These are phyloP conservation scores for Triticum turgidum DNA, from an alignment of 176 grass and related monocot species.

Conservation along the genomic window DNA sequence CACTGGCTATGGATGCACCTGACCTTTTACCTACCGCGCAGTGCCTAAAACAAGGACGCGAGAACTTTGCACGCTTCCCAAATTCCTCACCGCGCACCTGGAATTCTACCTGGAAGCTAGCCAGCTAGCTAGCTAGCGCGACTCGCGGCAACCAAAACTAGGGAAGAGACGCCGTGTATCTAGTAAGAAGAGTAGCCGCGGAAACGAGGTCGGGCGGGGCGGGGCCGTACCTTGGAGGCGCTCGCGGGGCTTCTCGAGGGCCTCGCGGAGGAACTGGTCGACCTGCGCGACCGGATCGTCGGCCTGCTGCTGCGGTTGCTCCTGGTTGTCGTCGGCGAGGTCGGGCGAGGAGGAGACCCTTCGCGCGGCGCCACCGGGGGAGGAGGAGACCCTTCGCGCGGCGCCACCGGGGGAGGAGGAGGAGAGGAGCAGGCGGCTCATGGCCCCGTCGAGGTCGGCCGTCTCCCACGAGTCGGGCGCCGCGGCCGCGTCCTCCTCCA, in stretches of 20 bases:
- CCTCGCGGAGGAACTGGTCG: conserved; percentile 90
- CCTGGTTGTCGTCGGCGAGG: conserved; percentile 20
- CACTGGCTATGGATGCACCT: neutral
- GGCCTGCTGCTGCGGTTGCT: too few relatives aligned
- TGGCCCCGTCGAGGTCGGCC: conserved; percentile 75
- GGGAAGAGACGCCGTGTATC: neutral
- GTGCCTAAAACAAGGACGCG: neutral
- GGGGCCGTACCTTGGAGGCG: conserved; percentile 56
- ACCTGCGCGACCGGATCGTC: conserved; percentile 58
- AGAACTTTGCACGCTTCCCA: neutral
- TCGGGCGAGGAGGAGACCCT: conserved; percentile 36
- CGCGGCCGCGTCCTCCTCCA: conserved; percentile 19
- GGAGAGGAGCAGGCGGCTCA: conserved; percentile 63
- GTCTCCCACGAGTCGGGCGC: conserved; percentile 89
- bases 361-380: conserved; percentile 12
- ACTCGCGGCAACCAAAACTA: neutral
- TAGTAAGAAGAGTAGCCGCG: too few relatives aligned
- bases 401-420: neutral
- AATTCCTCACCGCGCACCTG: neutral
- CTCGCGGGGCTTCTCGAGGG: conserved; percentile 95
- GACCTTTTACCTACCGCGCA: neutral
- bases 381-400: conserved; percentile 9
- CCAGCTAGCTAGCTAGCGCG: neutral
- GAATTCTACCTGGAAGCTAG: neutral
- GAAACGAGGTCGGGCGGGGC: too few relatives aligned